A percentile compares a stretch with the other conserved stretches of the same genome.
phyloP scores from a whole-genome alignment of 768 basidiomycete species.

The Collybia mongolica region DNA sequence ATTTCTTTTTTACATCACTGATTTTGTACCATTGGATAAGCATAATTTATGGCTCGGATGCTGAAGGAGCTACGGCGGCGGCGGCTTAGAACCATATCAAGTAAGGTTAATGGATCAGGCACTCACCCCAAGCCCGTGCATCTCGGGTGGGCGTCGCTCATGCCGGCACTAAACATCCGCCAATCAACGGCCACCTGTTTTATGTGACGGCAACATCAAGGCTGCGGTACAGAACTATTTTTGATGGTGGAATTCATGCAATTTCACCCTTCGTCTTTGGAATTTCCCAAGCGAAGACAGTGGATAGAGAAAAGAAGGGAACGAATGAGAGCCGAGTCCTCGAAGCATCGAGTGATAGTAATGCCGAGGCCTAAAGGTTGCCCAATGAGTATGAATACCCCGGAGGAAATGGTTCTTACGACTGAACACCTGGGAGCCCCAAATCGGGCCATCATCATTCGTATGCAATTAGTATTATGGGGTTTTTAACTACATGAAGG shows the following conservation, averaged over 20 bases:
- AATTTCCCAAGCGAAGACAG: too few species aligned
- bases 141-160: not conserved
- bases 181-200: not conserved
- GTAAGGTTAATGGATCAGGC: not conserved
- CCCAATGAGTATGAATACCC: too few species aligned
- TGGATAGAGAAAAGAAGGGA: too few species aligned
- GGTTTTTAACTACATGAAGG: conserved; percentile 24
- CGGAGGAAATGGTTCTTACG: too few species aligned
- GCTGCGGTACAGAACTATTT: conserved; percentile 50
- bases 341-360: too few species aligned
- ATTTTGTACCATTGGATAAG: too few species aligned
- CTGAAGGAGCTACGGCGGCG: not conserved
- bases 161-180: not conserved
- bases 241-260: too few species aligned
- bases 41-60: not conserved
- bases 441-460: too few species aligned
- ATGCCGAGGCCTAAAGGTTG: too few species aligned
- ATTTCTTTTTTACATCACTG: too few species aligned
- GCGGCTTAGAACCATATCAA: conserved; percentile 1
- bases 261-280: too few species aligned
- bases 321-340: not conserved
- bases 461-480: conserved; percentile 34
- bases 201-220: not conserved
- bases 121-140: conserved; percentile 4
- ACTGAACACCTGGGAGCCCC: too few species aligned